Evolutionary conservation across 73 alveolate genomes (phyloP), one percentile per base, ranked within the genome.

Genomic region (Blepharisma japonicum): DNA sequence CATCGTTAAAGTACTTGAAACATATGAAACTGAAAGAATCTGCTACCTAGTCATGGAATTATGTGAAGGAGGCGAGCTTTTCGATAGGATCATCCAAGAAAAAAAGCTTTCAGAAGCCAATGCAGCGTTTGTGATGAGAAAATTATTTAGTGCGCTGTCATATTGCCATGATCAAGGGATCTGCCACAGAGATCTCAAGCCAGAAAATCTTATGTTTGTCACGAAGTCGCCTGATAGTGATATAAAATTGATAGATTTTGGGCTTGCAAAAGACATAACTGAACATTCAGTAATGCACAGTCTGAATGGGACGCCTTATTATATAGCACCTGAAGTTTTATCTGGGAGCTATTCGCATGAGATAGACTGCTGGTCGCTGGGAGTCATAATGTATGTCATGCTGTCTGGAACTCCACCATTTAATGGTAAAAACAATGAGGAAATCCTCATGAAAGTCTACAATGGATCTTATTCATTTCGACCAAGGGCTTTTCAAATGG

Each of bases 341-440:
- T 71, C 83, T 70, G 92, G 90, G 42, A 86, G 86, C 70, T 92
- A 92, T 83, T 77, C 87, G 77, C 87, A 89, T 66, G 72, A 90
- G 68, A 86, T 95, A 68, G 98, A 92, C 81, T 84, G 81, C 82
- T 92, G 98, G 98, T 92, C 98, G 4, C 81, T 92, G 78, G 98
- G 98, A 6, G 96, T 92, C 25, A 91, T 92, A 51, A 55, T 87
- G 71, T 90, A 89, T 82, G 81, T 92, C 85, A 79, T 92, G 88
- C 85, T 92, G 50, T 53, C 91, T 46, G 98, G 98, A 14, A 81
- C 81, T 32, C 95, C 96, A 11, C 98, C 98, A 11, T 92, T 86
- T 86, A 90, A 88, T 68, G 98, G 96, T 6, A 85, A 86, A 55
- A 82, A 79, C 68, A 93, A 92, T 74, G 82, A 89, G 50, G 92